Conservation (phyloP, 2,329 filamentous ascomycete genomes). For the Claviceps africana region DNA sequence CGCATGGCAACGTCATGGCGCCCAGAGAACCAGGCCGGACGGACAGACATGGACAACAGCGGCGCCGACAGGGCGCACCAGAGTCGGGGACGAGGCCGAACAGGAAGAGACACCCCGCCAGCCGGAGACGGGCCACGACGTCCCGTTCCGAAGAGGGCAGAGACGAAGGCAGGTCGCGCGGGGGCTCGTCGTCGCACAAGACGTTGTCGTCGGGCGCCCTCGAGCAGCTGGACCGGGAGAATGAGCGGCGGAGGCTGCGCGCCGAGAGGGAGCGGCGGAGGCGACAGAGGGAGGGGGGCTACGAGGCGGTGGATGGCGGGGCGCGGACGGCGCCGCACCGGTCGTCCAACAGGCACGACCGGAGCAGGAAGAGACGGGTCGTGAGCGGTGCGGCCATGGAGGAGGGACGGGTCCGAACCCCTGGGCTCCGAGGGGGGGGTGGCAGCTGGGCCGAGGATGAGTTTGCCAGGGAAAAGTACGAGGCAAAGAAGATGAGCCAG, state of each 20-base stretch:
- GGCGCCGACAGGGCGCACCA: conserved; percentile 15
- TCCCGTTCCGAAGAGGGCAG: conserved; percentile 18
- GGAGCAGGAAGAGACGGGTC: conserved; percentile 42
- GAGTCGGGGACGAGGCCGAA: conserved; percentile 21
- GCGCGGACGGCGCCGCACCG: conserved; percentile 4
- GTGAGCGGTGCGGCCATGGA: conserved; percentile 58
- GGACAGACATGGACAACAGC: conserved; percentile 12
- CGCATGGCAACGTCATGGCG: conserved; percentile 4
- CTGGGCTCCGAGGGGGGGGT: conserved; percentile 31
- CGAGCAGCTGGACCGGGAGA: conserved; percentile 49
- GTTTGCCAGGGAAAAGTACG: conserved; percentile 33
- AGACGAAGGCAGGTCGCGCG: conserved; percentile 12
- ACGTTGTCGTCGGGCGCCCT: conserved; percentile 40
- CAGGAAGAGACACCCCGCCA: conserved; percentile 21
- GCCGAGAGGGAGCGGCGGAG: conserved; percentile 19
- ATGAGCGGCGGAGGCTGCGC: conserved; percentile 36
- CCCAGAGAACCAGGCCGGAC: conserved; percentile 6
- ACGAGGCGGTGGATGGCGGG: conserved; percentile 1
- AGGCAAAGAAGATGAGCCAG: conserved; percentile 29
- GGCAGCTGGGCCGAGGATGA: conserved; percentile 27
- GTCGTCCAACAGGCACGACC: conserved; percentile 21
- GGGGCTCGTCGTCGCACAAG: conserved; percentile 9
- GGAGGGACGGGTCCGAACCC: conserved; percentile 38
- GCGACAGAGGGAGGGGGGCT: conserved; percentile 5
- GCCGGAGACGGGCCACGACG: conserved; percentile 18